Conservation (phyloP, 352 stramenopile genomes). For the Elongisporangium senticosum region DNA sequence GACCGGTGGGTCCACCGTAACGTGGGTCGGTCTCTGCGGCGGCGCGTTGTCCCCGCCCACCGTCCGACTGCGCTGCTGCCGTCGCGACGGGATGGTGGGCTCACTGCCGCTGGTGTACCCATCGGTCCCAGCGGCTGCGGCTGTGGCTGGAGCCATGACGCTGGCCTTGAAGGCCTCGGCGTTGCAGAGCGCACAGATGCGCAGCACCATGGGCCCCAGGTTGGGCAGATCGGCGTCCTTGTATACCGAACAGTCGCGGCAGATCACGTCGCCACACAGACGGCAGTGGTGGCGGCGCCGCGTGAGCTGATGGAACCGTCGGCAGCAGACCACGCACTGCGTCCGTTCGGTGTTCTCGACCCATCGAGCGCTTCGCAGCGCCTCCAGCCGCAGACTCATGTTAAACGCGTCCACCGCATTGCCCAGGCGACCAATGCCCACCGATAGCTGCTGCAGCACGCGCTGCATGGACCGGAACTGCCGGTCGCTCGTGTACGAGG, state of each 20-base stretch:
- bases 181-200: constrained; percentile 63
- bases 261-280: constrained; percentile 72
- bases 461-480: constrained; percentile 59
- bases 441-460: constrained; percentile 52
- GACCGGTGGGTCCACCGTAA: neutral
- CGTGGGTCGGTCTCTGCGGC: neutral
- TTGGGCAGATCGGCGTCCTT: constrained; percentile 66
- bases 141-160: constrained; percentile 1
- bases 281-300: constrained; percentile 72
- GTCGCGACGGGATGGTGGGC: neutral
- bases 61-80: constrained; percentile 7
- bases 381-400: constrained; percentile 56
- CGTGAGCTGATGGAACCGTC: constrained; percentile 61
- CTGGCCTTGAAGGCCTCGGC: constrained; percentile 10
- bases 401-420: constrained; percentile 60
- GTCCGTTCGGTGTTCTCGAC: constrained; percentile 44
- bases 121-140: constrained; percentile 6
- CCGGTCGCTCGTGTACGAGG: constrained; percentile 32
- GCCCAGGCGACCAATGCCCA: constrained; percentile 37
- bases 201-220: constrained; percentile 54
- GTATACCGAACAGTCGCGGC: constrained; percentile 60
- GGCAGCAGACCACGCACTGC: constrained; percentile 59
- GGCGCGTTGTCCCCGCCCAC: constrained; percentile 4
- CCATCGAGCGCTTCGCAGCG: constrained; percentile 42
- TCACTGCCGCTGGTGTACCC: neutral